Conservation (phyloP, 805 yeast species). For the Lipomyces kockii region DNA sequence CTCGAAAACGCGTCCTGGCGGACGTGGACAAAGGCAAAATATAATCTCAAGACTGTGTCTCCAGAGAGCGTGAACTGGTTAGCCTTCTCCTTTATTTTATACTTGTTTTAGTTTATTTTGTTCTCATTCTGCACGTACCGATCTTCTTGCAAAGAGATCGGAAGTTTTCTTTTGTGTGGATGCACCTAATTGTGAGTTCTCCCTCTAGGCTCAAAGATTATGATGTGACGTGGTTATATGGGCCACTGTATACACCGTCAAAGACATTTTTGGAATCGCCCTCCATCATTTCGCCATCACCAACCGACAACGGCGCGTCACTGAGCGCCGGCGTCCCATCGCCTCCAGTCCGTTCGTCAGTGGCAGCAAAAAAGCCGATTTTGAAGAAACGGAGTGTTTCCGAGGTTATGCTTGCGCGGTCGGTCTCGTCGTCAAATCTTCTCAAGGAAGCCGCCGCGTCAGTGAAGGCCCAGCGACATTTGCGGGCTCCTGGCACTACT, state of each 20-base stretch:
- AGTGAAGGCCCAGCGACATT: constrained; percentile 32
- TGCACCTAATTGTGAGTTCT: constrained; percentile 1
- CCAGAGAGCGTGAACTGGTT: constrained; percentile 92
- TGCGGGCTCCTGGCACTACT: constrained; percentile 34
- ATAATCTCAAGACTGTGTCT: constrained; percentile 70
- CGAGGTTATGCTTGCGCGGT: constrained; percentile 65
- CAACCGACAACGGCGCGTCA: constrained; percentile 7
- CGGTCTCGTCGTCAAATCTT: constrained; percentile 34
- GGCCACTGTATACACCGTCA: constrained; percentile 59
- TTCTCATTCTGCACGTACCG: not conserved
- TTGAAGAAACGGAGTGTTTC: constrained; percentile 84
- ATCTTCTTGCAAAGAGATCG: not conserved
- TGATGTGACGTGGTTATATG: constrained; percentile 98
- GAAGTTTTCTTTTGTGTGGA: not conserved
- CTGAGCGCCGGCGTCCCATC: constrained; percentile 20
- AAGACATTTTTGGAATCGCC: constrained; percentile 21
- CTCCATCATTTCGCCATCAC: not conserved
- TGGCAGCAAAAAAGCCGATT: constrained; percentile 68
- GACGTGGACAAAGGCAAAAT: constrained; percentile 86
- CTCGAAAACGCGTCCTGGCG: constrained; percentile 90
- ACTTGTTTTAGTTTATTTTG: not conserved
- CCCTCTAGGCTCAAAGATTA: constrained; percentile 69
- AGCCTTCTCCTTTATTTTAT: constrained; percentile 4
- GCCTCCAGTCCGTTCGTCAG: constrained; percentile 29
- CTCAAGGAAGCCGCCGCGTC: constrained; percentile 36